Base-by-base conservation (phyloP, 768 basidiomycete genomes). In the Tricholoma bakamatsutake region DNA sequence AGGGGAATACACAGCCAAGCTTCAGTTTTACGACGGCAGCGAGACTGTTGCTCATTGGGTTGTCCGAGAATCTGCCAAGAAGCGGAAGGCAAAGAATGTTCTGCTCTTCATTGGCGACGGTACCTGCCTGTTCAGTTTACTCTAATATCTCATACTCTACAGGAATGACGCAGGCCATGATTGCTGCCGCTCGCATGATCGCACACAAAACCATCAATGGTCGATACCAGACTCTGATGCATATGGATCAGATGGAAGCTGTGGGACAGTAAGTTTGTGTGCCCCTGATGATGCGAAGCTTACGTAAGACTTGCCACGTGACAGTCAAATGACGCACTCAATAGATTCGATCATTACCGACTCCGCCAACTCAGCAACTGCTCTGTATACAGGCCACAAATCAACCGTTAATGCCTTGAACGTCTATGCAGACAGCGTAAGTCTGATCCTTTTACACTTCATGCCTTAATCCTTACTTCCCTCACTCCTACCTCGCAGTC, bases 131-230 rank as follows among this genome's bases (percentile, higher is more conserved):
- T 11, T n/a, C n/a, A n/a, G n/a, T n/a, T n/a, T n/a, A n/a, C n/a
- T n/a, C n/a, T n/a, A n/a, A n/a, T n/a, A n/a, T n/a, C n/a, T n/a
- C n/a, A 48, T 47, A 46, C 35, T 24, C 18, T 28, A 28, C 45
- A 77, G 76, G 76, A 18, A 77, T 77, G 76, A 77, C 76, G 18
- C 75, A 77, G 60, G 56, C 74, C 30, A 77, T 77, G 76, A 77
- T 77, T 55, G 76, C 76, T 27, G 76, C 76, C 15, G 74, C 76
- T 43, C 74, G 76, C 21, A 63, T 77, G 33, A 75, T 77, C 37
- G 72, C 68, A 7, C 76, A 77, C 66, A 76, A 77, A 59, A 72
- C 74, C n/a, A 69, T 77, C 59, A 77, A 77, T 57, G 76, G 76
- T 12, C 68, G 66, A 42, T 77, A 77, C 57, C 74, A 77, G 58